These are phyloP conservation scores for Aspergillus ostianus DNA, from an alignment of 495 filamentous ascomycete species.

Conservation along the genomic window DNA sequence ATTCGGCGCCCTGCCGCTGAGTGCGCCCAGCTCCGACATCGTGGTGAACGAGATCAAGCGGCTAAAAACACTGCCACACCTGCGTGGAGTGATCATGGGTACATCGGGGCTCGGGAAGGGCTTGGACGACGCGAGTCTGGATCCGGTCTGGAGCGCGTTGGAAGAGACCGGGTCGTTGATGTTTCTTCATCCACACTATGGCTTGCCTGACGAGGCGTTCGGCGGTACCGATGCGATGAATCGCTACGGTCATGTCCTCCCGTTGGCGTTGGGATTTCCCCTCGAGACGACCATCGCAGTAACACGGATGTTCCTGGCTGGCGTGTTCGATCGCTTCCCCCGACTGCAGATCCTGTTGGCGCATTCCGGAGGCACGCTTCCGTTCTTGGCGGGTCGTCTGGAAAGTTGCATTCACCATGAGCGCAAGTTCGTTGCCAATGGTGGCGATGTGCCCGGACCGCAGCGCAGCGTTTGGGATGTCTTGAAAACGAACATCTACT, in stretches of 20 bases:
- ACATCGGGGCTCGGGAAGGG: constrained; percentile 79
- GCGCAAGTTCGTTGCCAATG: constrained; percentile 58
- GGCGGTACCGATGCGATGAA: constrained; percentile 52
- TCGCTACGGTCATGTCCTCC: constrained; percentile 84
- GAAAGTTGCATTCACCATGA: constrained; percentile 89
- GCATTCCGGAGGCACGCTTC: constrained; percentile 85
- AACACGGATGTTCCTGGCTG: constrained; percentile 77
- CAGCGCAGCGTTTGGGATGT: constrained; percentile 69
- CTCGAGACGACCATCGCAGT: constrained; percentile 93
- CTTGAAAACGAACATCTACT: constrained; percentile 78
- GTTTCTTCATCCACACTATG: constrained; percentile 94
- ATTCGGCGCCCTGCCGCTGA: constrained; percentile 79
- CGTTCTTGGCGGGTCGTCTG: constrained; percentile 84
- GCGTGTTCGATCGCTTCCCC: constrained; percentile 78
- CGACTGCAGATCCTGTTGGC: constrained; percentile 74
- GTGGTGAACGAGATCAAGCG: constrained; percentile 60
- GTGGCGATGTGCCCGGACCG: constrained; percentile 49
- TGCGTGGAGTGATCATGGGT: constrained; percentile 84
- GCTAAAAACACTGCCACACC: constrained; percentile 58
- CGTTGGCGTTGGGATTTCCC: constrained; percentile 84
- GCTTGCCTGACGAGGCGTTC: constrained; percentile 75
- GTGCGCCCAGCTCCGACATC: constrained; percentile 58
- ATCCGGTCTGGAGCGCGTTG: constrained; percentile 68
- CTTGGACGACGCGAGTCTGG: constrained; percentile 72
- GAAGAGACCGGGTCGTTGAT: constrained; percentile 61